phyloP scores from a whole-genome alignment of 306 rosid species.

The Lupinus albus region DNA sequence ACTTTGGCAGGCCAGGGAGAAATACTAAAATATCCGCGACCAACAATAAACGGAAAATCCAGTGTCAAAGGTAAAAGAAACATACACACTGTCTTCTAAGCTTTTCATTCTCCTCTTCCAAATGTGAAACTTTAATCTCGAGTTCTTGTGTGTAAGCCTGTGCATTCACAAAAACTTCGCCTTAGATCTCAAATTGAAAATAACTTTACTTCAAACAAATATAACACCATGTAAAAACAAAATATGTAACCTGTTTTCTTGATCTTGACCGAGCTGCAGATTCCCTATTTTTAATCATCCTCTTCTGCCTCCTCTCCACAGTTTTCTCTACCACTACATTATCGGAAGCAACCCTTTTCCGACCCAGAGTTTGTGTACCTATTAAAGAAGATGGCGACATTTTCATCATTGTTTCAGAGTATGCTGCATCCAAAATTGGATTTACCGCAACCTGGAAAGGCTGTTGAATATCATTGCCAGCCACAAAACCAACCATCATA shows the following conservation, averaged over 20 bases:
- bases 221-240: conserved; percentile 11
- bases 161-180: conserved; percentile 33
- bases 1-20: conserved; percentile 14
- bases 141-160: conserved; percentile 96
- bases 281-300: conserved; percentile 97
- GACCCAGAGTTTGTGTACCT: conserved; percentile 67
- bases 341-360: conserved; percentile 79
- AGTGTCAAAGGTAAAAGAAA: not conserved
- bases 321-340: conserved; percentile 70
- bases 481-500: conserved; percentile 66
- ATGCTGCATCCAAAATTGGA: conserved; percentile 64
- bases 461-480: conserved; percentile 61
- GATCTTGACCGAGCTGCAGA: conserved; percentile 98
- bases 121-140: conserved; percentile 80
- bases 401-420: conserved; percentile 58
- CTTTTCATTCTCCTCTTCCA: conserved; percentile 93
- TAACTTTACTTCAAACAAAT: conserved; percentile 20
- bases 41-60: conserved; percentile 31
- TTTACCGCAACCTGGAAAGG: conserved; percentile 49
- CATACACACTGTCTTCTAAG: conserved; percentile 70
- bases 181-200: conserved; percentile 4
- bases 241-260: conserved; percentile 78
- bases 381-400: conserved; percentile 67
- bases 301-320: conserved; percentile 90
- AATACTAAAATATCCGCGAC: conserved; percentile 28